These are phyloP conservation scores for Coprinellus aureogranulatus DNA, from an alignment of 768 basidiomycete species.

Conservation along the genomic window DNA sequence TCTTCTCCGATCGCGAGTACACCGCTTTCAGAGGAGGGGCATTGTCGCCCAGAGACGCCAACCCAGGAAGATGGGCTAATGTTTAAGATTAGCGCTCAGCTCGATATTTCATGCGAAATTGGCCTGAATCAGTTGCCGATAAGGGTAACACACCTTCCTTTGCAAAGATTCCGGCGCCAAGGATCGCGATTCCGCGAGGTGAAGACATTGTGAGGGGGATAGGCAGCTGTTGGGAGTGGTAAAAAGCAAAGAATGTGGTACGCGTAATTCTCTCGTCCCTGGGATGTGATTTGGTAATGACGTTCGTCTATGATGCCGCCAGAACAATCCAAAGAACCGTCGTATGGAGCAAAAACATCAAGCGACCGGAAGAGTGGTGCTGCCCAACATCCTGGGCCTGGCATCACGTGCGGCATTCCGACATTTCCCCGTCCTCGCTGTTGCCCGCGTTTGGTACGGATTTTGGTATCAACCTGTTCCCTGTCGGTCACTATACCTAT, in stretches of 20 bases:
- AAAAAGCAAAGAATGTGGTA: conserved; percentile 8
- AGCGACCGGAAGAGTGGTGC: background rate
- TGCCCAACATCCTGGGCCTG: background rate
- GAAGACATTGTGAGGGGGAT: conserved; percentile 32
- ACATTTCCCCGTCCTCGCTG: conserved; percentile 21
- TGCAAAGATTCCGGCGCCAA: conserved; percentile 80
- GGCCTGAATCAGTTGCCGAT: background rate
- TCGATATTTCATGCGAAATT: conserved; percentile 17
- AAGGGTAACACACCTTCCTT: conserved; percentile 55
- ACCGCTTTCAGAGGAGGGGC: conserved; percentile 58
- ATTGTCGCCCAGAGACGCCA: conserved; percentile 49
- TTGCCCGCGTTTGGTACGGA: conserved; percentile 2
- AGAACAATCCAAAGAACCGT: background rate
- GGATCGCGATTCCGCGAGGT: conserved; percentile 61
- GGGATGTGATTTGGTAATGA: conserved; percentile 4
- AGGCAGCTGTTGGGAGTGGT: background rate
- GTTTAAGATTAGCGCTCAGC: conserved; percentile 20
- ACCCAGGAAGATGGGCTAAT: conserved; percentile 75
- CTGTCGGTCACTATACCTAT: conserved; percentile 17
- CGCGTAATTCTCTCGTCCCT: background rate
- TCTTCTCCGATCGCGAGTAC: conserved; percentile 75
- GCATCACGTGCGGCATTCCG: conserved; percentile 22
- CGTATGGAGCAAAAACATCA: background rate
- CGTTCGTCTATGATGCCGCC: background rate
- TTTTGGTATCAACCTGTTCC: conserved; percentile 4